These are phyloP conservation scores for Pythium apleroticum DNA, from an alignment of 352 stramenopile species.

Conservation along the genomic window DNA sequence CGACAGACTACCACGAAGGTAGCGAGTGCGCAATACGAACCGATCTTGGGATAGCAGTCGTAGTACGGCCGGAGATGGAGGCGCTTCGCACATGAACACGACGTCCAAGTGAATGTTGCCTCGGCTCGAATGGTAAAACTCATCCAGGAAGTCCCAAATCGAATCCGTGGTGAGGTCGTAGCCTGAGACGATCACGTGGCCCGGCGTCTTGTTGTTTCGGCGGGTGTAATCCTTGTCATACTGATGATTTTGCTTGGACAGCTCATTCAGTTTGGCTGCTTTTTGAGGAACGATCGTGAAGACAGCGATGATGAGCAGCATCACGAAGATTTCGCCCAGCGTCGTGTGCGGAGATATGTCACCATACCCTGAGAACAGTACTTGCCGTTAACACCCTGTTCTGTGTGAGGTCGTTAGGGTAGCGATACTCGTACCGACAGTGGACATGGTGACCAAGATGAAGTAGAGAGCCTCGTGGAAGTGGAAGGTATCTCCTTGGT, in stretches of 20 bases:
- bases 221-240: slow-evolving; percentile 56
- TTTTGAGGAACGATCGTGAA: slow-evolving; percentile 66
- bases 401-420: too few relatives aligned
- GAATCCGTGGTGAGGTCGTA: slow-evolving; percentile 41
- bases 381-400: too few relatives aligned
- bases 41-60: slow-evolving; percentile 46
- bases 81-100: slow-evolving; percentile 54
- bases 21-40: slow-evolving; percentile 46
- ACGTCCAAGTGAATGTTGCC: slow-evolving; percentile 63
- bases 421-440: slow-evolving; percentile 41
- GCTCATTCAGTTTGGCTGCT: slow-evolving; percentile 56
- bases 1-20: slow-evolving; percentile 52
- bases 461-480: slow-evolving; percentile 79
- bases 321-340: slow-evolving; percentile 66
- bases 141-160: slow-evolving; percentile 61
- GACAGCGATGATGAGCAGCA: slow-evolving; percentile 64
- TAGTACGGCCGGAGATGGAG: slow-evolving; percentile 38
- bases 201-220: slow-evolving; percentile 38
- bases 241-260: slow-evolving; percentile 55
- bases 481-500: slow-evolving; percentile 31
- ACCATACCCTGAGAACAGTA: slow-evolving; percentile 46
- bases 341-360: slow-evolving; percentile 54
- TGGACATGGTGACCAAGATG: slow-evolving; percentile 70
- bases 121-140: slow-evolving; percentile 70
- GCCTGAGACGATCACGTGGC: slow-evolving; percentile 64